These are phyloP conservation scores for Corchorus capsularis DNA, from an alignment of 345 rosid genomes.

Conservation along the genomic window DNA sequence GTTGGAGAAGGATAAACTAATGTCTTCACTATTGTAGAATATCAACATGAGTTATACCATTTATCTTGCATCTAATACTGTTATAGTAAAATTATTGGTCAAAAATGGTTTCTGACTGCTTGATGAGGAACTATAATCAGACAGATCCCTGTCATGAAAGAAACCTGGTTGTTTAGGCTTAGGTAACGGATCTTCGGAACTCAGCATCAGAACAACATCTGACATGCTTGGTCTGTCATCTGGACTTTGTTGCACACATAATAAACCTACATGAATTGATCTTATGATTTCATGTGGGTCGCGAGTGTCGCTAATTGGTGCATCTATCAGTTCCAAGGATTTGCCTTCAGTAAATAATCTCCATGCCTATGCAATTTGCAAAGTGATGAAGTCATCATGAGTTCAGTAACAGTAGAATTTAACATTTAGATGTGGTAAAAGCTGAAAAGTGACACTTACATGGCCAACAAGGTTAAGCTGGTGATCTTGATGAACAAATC, in stretches of 20 bases:
- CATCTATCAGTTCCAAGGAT: conserved; percentile 12
- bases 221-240: conserved; percentile 30
- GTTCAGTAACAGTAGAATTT: not conserved
- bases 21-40: too few species aligned
- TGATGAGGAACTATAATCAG: conserved; percentile 23
- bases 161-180: conserved; percentile 29
- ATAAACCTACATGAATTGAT: conserved; percentile 23
- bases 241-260: conserved; percentile 29
- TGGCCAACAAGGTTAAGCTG: conserved; percentile 43
- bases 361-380: conserved; percentile 29
- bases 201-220: conserved; percentile 28
- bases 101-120: conserved; percentile 9
- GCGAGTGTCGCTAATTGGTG: not conserved
- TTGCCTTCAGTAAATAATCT: conserved; percentile 22
- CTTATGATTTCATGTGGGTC: not conserved
- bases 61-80: conserved; percentile 16
- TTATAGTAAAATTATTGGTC: conserved; percentile 12
- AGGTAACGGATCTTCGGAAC: conserved; percentile 21
- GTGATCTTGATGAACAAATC: conserved; percentile 36
- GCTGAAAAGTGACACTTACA: conserved; percentile 25
- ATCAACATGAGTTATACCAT: not conserved
- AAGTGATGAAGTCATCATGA: not conserved
- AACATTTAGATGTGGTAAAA: not conserved
- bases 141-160: conserved; percentile 23
- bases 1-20: too few species aligned